Evolutionary conservation across 495 filamentous ascomycete species (phyloP).

Genomic region (Penicillium ochrochloron): DNA sequence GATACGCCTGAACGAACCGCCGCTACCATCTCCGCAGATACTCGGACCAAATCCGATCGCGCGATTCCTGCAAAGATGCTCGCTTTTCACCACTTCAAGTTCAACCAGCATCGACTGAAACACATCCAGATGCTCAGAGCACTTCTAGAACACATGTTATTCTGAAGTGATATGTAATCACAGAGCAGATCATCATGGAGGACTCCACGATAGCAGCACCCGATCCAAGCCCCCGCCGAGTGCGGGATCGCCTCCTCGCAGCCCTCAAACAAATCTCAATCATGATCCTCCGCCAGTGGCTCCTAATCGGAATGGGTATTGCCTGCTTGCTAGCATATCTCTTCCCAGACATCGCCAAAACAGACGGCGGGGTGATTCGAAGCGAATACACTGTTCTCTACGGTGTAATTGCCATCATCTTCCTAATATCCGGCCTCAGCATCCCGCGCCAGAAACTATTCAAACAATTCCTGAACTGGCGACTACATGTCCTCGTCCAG

Average conservation of each 20-base stretch:
- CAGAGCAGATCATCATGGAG: constrained; percentile 19
- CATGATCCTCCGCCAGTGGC: constrained; percentile 58
- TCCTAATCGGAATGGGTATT: constrained; percentile 58
- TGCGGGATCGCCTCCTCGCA: constrained; percentile 15
- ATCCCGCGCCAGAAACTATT: constrained; percentile 56
- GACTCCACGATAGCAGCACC: background rate
- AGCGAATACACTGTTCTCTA: constrained; percentile 60
- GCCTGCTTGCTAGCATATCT: constrained; percentile 55
- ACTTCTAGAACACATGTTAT: background rate
- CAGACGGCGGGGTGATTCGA: constrained; percentile 52
- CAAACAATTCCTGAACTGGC: constrained; percentile 55
- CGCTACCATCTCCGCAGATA: constrained; percentile 23
- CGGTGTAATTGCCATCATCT: constrained; percentile 57
- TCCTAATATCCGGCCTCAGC: constrained; percentile 58
- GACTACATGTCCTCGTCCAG: constrained; percentile 57
- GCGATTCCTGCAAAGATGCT: constrained; percentile 16
- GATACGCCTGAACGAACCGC: constrained; percentile 21
- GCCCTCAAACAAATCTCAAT: constrained; percentile 27
- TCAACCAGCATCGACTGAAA: background rate
- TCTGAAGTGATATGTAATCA: background rate
- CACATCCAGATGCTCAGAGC: background rate
- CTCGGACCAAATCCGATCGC: constrained; percentile 32
- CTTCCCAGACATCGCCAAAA: constrained; percentile 58
- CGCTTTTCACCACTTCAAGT: constrained; percentile 9
- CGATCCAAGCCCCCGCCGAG: constrained; percentile 2